Base-by-base conservation (phyloP, 2,329 filamentous ascomycete genomes). In the Diplocarpon mali region DNA sequence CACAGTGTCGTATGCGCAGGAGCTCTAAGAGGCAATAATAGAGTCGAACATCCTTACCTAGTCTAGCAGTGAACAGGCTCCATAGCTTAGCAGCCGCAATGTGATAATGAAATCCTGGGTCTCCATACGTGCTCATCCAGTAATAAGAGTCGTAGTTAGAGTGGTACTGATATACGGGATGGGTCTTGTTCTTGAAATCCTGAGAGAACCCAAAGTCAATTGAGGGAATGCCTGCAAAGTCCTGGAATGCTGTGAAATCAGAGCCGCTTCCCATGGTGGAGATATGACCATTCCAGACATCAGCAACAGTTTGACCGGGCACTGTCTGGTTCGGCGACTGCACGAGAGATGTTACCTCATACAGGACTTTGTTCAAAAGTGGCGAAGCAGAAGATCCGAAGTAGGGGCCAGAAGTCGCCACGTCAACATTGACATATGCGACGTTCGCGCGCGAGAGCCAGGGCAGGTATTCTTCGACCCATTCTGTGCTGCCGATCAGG, bases 101-200 rank as follows among this genome's bases (percentile, higher is more conserved):
- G 50, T 83, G 80, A 34, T 79, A 74, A n/a, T 74, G 67, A 40
- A 75, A 78, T 0, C 67, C 70, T 1, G 72, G 71, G 53, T 94
- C 87, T 3, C 85, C 85, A 53, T 78, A 87, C 2, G 69, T 80
- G 12, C 80, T 72, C 84, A 92, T 92, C 86, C 86, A 93, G 56
- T 81, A 69, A 59, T 85, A 89, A 29, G 75, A 84, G 59, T 93
- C 87, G 59, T 89, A 93, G 64, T 92, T 92, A 50, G 76, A 76
- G 61, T 93, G 85, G 58, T 92, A 93, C 52, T 84, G 81, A 59
- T 83, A 85, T 6, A 85, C 67, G 0, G 80, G 72, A 15, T 24
- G 20, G 20, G 43, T 43, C 17, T 51, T 39, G 13, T 48, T 50
- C 9, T 37, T 24, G 34, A 31, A 27, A 37, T 37, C 27, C 11